A percentile compares a stretch with the other conserved stretches of the same genome.
phyloP scores from a whole-genome alignment of 306 rosid genomes.

The Quercus berberidifolia region DNA sequence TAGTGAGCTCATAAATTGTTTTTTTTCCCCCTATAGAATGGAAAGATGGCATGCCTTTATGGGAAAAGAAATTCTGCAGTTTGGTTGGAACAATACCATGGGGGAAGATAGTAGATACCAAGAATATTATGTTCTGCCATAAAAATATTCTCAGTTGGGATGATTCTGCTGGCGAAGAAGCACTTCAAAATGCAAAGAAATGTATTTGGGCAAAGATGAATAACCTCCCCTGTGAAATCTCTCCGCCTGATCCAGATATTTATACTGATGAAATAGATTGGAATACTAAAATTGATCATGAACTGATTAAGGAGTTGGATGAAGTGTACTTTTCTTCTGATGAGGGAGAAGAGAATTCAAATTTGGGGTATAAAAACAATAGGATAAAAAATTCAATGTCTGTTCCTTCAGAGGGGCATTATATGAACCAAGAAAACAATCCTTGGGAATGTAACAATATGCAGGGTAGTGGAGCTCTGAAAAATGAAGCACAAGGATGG shows the following conservation, averaged over 20 bases:
- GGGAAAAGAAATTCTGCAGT: constrained; percentile 83
- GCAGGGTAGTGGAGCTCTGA: constrained; percentile 1
- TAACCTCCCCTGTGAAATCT: constrained; percentile 34
- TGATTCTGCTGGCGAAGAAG: constrained; percentile 73
- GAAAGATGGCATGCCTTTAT: constrained; percentile 72
- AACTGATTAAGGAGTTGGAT: constrained; percentile 65
- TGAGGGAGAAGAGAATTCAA: constrained; percentile 35
- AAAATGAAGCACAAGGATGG: constrained; percentile 32
- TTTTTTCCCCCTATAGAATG: constrained; percentile 27
- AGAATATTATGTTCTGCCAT: constrained; percentile 42
- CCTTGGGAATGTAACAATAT: constrained; percentile 39
- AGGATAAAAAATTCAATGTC: constrained; percentile 34
- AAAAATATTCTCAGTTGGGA: constrained; percentile 55
- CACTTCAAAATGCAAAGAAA: constrained; percentile 67
- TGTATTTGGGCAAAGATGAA: constrained; percentile 62
- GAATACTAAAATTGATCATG: constrained; percentile 57
- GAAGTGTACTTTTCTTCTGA: constrained; percentile 35
- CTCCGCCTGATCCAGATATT: constrained; percentile 51
- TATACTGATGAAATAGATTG: constrained; percentile 69
- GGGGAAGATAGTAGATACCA: constrained; percentile 69
- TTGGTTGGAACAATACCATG: constrained; percentile 61
- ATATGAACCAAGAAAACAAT: constrained; percentile 17
- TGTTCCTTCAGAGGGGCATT: constrained; percentile 19
- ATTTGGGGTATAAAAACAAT: constrained; percentile 29
- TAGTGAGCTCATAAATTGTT: not conserved